These are phyloP conservation scores for Ilyonectria robusta DNA, from an alignment of 2,329 filamentous ascomycete species.

Conservation along the genomic window DNA sequence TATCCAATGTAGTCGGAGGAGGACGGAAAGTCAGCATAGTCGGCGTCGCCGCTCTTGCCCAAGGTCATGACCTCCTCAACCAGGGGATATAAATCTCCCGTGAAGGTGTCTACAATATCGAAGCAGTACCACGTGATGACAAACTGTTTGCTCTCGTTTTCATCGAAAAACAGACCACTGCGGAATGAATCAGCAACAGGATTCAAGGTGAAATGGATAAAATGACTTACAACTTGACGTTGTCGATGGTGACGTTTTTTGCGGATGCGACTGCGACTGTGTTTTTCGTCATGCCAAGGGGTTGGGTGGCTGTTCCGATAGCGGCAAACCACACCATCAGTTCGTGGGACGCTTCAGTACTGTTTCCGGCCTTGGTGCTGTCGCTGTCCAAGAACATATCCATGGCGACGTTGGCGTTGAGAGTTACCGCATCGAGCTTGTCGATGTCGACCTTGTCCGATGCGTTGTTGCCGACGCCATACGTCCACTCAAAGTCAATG, in stretches of 20 bases:
- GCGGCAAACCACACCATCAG: slow-evolving; percentile 71
- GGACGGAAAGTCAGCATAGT: slow-evolving; percentile 20
- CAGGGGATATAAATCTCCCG: slow-evolving; percentile 62
- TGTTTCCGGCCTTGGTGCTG: slow-evolving; percentile 56
- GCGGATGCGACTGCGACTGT: slow-evolving; percentile 45
- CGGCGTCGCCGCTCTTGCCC: slow-evolving; percentile 54
- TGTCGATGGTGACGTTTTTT: slow-evolving; percentile 55
- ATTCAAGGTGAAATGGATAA: not conserved
- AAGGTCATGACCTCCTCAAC: slow-evolving; percentile 57
- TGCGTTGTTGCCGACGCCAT: slow-evolving; percentile 60
- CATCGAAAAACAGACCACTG: slow-evolving; percentile 59
- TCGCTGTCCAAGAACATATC: slow-evolving; percentile 71
- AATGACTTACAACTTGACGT: slow-evolving; percentile 58
- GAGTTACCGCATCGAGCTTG: slow-evolving; percentile 50
- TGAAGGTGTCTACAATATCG: slow-evolving; percentile 56
- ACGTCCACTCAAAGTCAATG: slow-evolving; percentile 65
- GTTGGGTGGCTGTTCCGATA: slow-evolving; percentile 62
- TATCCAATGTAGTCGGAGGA: slow-evolving; percentile 64
- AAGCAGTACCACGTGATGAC: slow-evolving; percentile 66
- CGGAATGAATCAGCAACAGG: slow-evolving; percentile 18
- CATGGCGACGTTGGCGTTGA: slow-evolving; percentile 70
- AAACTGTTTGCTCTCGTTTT: slow-evolving; percentile 58
- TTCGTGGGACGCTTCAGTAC: slow-evolving; percentile 62
- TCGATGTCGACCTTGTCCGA: slow-evolving; percentile 52
- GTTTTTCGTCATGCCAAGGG: slow-evolving; percentile 57